Base-by-base conservation (phyloP, 2,329 filamentous ascomycete genomes). In the Neonectria coccinea region DNA sequence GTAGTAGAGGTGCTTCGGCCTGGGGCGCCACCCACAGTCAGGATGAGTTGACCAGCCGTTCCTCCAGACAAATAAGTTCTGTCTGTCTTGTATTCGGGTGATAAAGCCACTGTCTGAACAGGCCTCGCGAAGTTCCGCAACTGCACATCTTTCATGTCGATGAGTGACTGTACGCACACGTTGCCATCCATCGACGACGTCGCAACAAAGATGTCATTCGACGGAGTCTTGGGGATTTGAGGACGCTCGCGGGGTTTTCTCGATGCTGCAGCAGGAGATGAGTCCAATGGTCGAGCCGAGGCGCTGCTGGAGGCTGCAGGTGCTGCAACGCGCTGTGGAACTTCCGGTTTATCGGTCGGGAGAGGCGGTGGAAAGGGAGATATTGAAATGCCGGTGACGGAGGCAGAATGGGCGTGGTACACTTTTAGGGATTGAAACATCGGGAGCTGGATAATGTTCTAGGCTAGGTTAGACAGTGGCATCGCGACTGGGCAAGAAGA, bases 121-220 rank as follows among this genome's bases (percentile, higher is more conserved):
- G 97, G 97, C 5, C 97, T 88, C 1, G 93, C 93, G 81, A 98
- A 99, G 77, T 97, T 97, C 29, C 96, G 90, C 29, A 98, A 80
- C 62, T 94, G 91, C 2, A 97, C 94, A 79, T 99, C 96, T 74
- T 94, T 97, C 41, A 91, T 81, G 74, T 99, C 95, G 20, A 96
- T 82, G 20, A 99, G 82, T 1, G 93, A 97, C 63, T 94, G 91
- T 1, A 99, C 88, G 73, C 96, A 98, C 14, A 99, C 93, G 75
- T 97, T 95, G 18, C 96, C 97, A 78, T 99, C 96, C 75, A 97
- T 92, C 0, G 96, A 98, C 0, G 96, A 93, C 1, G 95, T 97
- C 1, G 92, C 95, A 70, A 99, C 92, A 77, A 96, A 92, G 44
- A 99, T 97, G 58, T 94, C 91, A 73, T 97, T 98, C 2, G 93